Percentiles rank a stretch among this genome's conserved stretches.
phyloP scores from a whole-genome alignment of 257 asterid species.

The Coffea canephora region DNA sequence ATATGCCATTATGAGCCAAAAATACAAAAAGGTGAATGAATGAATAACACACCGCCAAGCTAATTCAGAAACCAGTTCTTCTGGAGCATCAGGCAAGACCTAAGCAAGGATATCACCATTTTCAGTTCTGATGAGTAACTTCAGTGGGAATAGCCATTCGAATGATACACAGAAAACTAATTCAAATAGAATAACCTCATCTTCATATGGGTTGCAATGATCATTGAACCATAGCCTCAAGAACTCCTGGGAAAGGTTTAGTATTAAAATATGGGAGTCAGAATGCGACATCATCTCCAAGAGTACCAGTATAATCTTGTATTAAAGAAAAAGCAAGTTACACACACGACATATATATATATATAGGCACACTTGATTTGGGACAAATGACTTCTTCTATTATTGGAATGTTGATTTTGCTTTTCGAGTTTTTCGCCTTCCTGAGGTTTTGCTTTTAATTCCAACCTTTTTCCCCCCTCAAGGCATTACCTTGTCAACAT shows the following conservation, averaged over 20 bases:
- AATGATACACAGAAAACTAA: not conserved
- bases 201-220: constrained; percentile 87
- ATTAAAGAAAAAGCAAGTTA: constrained; percentile 2
- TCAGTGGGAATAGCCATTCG: not conserved
- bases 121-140: constrained; percentile 15
- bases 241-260: constrained; percentile 62
- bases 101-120: constrained; percentile 20
- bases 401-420: too few species aligned
- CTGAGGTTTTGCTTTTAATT: not conserved
- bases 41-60: constrained; percentile 71
- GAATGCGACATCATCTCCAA: constrained; percentile 11
- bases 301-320: not conserved
- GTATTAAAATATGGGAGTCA: constrained; percentile 13
- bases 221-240: constrained; percentile 93
- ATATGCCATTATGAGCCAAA: not conserved
- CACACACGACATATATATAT: not conserved
- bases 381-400: too few species aligned
- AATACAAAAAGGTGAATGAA: not conserved
- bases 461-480: not conserved
- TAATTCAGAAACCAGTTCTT: constrained; percentile 81
- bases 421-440: not conserved
- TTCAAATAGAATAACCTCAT: constrained; percentile 49
- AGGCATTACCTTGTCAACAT: constrained; percentile 71
- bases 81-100: constrained; percentile 94
- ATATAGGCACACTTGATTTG: not conserved